Evolutionary conservation across 768 basidiomycete genomes (phyloP).

Genomic region (Leucosporidium yakuticum): DNA sequence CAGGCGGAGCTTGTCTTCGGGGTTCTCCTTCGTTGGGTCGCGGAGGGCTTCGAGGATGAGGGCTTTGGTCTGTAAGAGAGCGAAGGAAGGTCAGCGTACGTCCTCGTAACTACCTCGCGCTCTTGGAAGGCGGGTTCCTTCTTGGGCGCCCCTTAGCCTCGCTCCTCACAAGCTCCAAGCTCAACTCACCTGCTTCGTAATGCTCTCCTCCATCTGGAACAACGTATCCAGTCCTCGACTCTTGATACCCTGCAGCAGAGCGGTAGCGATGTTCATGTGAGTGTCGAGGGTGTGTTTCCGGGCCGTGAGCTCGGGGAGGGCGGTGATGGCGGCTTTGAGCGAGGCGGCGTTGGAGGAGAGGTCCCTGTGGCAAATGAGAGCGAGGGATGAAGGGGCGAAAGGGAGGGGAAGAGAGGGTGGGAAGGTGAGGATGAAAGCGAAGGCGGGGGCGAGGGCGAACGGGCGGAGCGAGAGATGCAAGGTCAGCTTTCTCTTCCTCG

Average conservation of each 20-base stretch:
- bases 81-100: neutral
- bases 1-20: constrained; percentile 84
- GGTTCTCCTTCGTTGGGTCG: constrained; percentile 57
- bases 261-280: constrained; percentile 98
- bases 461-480: neutral
- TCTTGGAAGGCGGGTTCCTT: too few species aligned
- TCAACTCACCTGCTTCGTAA: constrained; percentile 65
- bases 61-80: constrained; percentile 56
- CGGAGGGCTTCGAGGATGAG: constrained; percentile 84
- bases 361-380: constrained; percentile 53
- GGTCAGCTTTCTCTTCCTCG: too few species aligned
- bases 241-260: constrained; percentile 90
- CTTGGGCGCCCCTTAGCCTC: too few species aligned
- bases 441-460: neutral
- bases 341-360: constrained; percentile 87
- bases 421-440: neutral
- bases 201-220: constrained; percentile 92
- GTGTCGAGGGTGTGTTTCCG: constrained; percentile 94
- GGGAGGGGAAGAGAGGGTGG: neutral
- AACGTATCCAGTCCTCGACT: constrained; percentile 88
- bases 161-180: too few species aligned
- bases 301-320: constrained; percentile 90
- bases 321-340: constrained; percentile 93
- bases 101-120: too few species aligned
- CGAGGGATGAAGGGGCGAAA: neutral